phyloP scores from a whole-genome alignment of 129 eudicot species.

The Sambucus nigra region DNA sequence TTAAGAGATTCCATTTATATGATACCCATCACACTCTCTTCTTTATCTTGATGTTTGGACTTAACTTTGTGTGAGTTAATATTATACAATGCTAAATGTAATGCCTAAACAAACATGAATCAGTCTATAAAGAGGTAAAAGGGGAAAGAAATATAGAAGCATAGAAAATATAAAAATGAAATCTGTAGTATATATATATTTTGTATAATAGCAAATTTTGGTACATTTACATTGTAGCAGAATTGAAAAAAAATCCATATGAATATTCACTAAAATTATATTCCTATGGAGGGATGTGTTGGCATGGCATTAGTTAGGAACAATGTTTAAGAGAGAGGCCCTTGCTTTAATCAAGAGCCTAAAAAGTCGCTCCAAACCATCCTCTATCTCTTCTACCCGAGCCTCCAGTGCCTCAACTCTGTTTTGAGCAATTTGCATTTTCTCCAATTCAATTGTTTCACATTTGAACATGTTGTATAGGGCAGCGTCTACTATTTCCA shows the following conservation, averaged over 20 bases:
- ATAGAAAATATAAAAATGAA: too few relatives aligned
- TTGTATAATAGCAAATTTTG: too few relatives aligned
- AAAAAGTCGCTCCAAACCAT: conserved; percentile 18
- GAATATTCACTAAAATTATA: neutral
- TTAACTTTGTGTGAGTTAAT: too few relatives aligned
- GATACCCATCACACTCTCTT: too few relatives aligned
- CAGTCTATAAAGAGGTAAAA: too few relatives aligned
- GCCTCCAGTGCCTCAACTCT: conserved; percentile 20
- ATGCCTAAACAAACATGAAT: too few relatives aligned
- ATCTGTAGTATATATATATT: too few relatives aligned
- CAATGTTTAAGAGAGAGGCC: conserved; percentile 20
- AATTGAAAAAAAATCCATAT: neutral
- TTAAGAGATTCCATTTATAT: too few relatives aligned
- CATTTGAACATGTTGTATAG: neutral
- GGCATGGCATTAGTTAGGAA: conserved; percentile 3
- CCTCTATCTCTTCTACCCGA: conserved; percentile 17
- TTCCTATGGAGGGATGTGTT: neutral
- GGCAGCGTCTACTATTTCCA: conserved; percentile 12
- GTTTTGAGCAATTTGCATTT: neutral
- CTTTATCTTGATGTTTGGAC: too few relatives aligned
- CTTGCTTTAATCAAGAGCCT: conserved; percentile 24
- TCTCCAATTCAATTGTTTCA: neutral
- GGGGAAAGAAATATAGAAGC: neutral
- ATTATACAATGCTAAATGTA: too few relatives aligned
- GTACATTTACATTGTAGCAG: too few relatives aligned